phyloP scores from a whole-genome alignment of 176 grass and related monocot genomes.

The Raddia guianensis region DNA sequence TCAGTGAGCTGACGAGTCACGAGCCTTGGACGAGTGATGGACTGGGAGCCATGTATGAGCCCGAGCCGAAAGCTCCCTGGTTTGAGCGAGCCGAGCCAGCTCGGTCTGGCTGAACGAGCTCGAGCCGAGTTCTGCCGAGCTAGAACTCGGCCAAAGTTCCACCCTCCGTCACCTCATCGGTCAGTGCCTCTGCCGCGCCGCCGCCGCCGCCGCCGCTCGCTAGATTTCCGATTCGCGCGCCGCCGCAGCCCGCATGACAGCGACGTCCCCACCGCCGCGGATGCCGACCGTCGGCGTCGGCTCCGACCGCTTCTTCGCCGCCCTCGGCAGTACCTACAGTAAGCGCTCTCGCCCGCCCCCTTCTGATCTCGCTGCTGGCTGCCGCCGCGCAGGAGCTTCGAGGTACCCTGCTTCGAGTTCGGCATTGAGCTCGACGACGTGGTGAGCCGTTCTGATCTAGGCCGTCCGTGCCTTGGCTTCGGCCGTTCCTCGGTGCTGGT shows the following conservation, averaged over 20 bases:
- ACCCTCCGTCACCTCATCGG: too few relatives aligned
- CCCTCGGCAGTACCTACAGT: conserved; percentile 66
- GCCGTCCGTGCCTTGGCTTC: background rate
- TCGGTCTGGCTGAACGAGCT: too few relatives aligned
- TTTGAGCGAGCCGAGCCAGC: too few relatives aligned
- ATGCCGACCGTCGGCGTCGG: conserved; percentile 80
- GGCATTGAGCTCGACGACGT: conserved; percentile 99
- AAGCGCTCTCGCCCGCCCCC: background rate
- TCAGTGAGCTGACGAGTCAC: too few relatives aligned
- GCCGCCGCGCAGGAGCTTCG: conserved; percentile 79
- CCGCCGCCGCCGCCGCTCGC: background rate
- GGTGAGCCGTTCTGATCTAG: conserved; percentile 42
- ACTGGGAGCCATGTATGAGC: too few relatives aligned
- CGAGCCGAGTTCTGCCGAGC: too few relatives aligned
- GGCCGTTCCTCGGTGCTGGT: background rate
- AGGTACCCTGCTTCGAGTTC: conserved; percentile 83
- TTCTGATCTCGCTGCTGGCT: background rate
- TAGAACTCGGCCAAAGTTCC: too few relatives aligned
- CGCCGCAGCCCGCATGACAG: background rate
- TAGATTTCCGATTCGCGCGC: background rate
- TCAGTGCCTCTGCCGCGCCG: background rate
- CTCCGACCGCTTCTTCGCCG: conserved; percentile 65
- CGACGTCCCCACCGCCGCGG: background rate
- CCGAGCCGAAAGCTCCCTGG: too few relatives aligned
- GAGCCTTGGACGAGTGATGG: too few relatives aligned